Evolutionary conservation across 2,329 filamentous ascomycete genomes (phyloP).

Genomic region (Diatrype stigma): DNA sequence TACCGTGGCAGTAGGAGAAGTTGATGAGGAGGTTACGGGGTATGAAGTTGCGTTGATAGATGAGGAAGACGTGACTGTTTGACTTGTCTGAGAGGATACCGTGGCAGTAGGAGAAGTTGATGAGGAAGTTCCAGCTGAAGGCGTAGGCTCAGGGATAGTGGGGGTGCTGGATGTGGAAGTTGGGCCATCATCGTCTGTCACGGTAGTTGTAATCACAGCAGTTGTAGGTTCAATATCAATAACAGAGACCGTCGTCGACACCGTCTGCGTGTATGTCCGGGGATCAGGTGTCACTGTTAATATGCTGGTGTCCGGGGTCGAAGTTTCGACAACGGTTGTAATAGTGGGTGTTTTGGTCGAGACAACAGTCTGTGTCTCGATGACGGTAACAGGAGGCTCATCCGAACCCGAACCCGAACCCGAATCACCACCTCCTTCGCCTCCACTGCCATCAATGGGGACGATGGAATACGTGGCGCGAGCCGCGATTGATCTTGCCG

Average conservation of each 20-base stretch:
- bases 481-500: conserved; percentile 17
- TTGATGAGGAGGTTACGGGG: background rate
- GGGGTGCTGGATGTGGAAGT: conserved; percentile 3
- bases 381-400: conserved; percentile 26
- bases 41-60: background rate
- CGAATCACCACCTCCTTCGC: conserved; percentile 5
- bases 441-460: conserved; percentile 30
- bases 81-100: background rate
- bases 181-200: conserved; percentile 18
- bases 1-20: background rate
- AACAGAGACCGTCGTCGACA: conserved; percentile 26
- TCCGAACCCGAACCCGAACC: conserved; percentile 7
- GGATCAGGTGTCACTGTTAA: conserved; percentile 21
- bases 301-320: conserved; percentile 25
- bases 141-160: background rate
- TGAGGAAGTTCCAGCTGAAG: conserved; percentile 1
- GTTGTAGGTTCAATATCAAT: conserved; percentile 23
- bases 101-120: conserved; percentile 4
- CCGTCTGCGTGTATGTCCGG: conserved; percentile 9
- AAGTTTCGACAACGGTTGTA: conserved; percentile 22
- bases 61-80: background rate
- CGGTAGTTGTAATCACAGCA: conserved; percentile 14
- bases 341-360: conserved; percentile 25
- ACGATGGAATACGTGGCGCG: conserved; percentile 35
- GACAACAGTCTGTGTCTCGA: conserved; percentile 27